Conservation (phyloP, 2,329 filamentous ascomycete genomes). For the Didymosphaeria variabile region DNA sequence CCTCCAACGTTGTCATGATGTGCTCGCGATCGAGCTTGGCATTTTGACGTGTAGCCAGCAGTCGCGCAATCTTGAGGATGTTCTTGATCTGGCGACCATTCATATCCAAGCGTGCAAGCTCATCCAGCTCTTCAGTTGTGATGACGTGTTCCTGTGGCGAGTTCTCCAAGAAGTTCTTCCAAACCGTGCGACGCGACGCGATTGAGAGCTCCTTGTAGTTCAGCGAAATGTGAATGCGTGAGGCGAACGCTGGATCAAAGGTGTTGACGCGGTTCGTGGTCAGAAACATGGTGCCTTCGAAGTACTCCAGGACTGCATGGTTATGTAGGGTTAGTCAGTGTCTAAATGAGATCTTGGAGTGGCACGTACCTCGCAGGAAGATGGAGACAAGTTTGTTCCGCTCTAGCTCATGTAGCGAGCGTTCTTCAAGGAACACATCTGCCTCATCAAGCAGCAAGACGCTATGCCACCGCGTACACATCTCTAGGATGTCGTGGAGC, state of each 20-base stretch:
- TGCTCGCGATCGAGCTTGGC: constrained; percentile 37
- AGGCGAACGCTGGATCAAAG: constrained; percentile 59
- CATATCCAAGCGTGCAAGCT: constrained; percentile 46
- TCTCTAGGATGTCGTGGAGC: constrained; percentile 57
- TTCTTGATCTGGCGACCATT: constrained; percentile 57
- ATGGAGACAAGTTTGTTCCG: constrained; percentile 41
- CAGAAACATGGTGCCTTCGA: constrained; percentile 39
- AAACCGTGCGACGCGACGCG: constrained; percentile 52
- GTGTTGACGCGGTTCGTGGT: constrained; percentile 55
- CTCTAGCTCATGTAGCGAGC: constrained; percentile 38
- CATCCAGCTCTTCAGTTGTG: constrained; percentile 42
- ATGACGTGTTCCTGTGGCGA: constrained; percentile 41
- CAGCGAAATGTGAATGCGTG: constrained; percentile 56
- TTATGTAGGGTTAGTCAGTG: background rate
- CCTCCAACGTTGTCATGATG: constrained; percentile 48
- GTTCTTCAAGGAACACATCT: constrained; percentile 46
- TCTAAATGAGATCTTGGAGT: background rate
- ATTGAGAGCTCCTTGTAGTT: constrained; percentile 55
- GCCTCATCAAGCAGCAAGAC: constrained; percentile 62
- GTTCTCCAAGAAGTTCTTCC: constrained; percentile 56
- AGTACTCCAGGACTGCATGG: constrained; percentile 7
- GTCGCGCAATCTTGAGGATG: constrained; percentile 53
- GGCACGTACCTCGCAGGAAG: constrained; percentile 41
- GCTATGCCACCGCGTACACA: constrained; percentile 60
- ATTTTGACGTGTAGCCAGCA: constrained; percentile 34